Evolutionary conservation across 1,284 basidiomycete species (phyloP).

Genomic region (Cutaneotrichosporon cutaneum): DNA sequence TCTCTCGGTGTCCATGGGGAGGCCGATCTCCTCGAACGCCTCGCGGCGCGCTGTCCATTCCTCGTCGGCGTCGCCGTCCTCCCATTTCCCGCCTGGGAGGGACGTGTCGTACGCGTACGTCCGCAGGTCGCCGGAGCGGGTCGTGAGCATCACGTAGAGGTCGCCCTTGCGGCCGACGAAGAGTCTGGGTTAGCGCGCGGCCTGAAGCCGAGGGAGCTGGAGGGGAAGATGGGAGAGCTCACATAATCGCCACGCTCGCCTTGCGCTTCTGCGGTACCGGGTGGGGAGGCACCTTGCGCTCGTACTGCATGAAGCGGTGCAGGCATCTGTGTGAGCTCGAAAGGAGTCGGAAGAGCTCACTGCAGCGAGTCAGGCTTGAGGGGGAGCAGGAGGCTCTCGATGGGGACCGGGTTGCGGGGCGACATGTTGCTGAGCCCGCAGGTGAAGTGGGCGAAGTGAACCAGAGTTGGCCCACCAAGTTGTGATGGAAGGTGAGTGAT

Average conservation of each 20-base stretch:
- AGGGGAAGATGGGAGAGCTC: no score
- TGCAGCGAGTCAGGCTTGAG: conserved; percentile 47
- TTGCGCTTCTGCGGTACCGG: conserved; percentile 36
- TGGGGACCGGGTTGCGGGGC: conserved; percentile 29
- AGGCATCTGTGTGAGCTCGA: conserved; percentile 35
- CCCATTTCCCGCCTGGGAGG: conserved; percentile 75
- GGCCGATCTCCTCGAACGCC: conserved; percentile 77
- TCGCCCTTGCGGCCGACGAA: conserved; percentile 78
- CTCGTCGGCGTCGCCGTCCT: conserved; percentile 63
- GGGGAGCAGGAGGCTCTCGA: conserved; percentile 42
- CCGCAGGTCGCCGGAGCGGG: conserved; percentile 65
- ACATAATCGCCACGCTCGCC: conserved; percentile 49
- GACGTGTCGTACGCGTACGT: conserved; percentile 81
- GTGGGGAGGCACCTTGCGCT: conserved; percentile 20
- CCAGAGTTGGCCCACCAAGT: background rate
- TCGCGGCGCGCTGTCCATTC: conserved; percentile 77
- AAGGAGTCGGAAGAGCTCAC: conserved; percentile 24
- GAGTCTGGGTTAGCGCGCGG: conserved; percentile 51
- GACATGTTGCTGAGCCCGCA: conserved; percentile 9
- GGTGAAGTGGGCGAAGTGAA: background rate
- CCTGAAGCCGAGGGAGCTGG: background rate
- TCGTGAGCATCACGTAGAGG: conserved; percentile 68
- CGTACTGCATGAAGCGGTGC: conserved; percentile 38
- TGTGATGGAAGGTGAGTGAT: background rate
- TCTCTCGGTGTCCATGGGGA: conserved; percentile 65